phyloP scores from a whole-genome alignment of 1,284 basidiomycete species.

The Peniophora sp. region DNA sequence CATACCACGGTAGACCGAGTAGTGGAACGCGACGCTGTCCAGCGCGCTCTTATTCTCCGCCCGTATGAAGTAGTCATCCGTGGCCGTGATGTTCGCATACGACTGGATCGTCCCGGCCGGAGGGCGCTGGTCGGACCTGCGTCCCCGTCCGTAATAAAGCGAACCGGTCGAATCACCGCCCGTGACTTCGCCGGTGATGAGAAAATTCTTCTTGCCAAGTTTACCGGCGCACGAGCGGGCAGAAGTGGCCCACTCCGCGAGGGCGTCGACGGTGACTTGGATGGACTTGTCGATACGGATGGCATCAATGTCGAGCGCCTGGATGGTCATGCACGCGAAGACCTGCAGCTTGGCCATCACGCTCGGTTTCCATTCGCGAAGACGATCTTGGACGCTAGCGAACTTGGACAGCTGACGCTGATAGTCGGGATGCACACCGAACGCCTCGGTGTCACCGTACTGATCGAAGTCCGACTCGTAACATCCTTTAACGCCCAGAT shows the following conservation, averaged over 20 bases:
- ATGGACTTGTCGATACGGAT: constrained; percentile 94
- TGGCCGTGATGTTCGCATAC: constrained; percentile 47
- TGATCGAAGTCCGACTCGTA: constrained; percentile 82
- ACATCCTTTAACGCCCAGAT: constrained; percentile 60
- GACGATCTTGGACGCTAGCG: constrained; percentile 89
- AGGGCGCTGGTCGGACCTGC: constrained; percentile 64
- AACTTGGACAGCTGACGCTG: constrained; percentile 91
- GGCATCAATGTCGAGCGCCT: constrained; percentile 81
- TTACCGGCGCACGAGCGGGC: constrained; percentile 67
- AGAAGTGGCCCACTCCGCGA: constrained; percentile 66
- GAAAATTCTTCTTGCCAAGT: constrained; percentile 79
- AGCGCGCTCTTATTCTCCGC: constrained; percentile 52
- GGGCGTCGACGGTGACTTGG: constrained; percentile 77
- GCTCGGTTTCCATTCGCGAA: constrained; percentile 77
- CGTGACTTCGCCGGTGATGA: constrained; percentile 89
- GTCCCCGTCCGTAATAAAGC: constrained; percentile 82
- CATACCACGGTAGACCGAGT: constrained; percentile 82
- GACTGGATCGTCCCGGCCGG: constrained; percentile 53
- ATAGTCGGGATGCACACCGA: constrained; percentile 92
- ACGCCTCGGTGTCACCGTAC: constrained; percentile 92
- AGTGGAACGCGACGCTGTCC: constrained; percentile 83
- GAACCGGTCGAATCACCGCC: constrained; percentile 87
- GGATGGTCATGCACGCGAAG: constrained; percentile 80
- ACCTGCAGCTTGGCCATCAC: constrained; percentile 71
- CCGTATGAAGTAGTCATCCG: constrained; percentile 72